Evolutionary conservation across 192 early-diverging fungal genomes (phyloP).

Genomic region (Coemansia guatemalensis): DNA sequence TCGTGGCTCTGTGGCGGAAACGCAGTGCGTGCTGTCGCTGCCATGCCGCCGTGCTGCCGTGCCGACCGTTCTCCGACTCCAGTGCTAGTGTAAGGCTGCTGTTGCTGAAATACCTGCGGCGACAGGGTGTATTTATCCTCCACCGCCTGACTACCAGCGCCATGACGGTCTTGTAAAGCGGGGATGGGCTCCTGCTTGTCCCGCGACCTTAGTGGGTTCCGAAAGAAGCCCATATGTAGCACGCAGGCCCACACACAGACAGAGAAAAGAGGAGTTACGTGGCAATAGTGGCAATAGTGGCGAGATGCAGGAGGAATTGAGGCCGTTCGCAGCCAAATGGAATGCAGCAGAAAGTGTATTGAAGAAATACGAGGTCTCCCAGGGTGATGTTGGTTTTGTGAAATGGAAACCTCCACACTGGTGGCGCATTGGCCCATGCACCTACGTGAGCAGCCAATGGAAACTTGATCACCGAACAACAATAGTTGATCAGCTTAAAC

Average conservation of each 20-base stretch:
- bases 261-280: neutral
- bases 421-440: neutral
- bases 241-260: neutral
- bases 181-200: constrained; percentile 17
- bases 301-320: neutral
- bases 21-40: constrained; percentile 16
- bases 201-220: constrained; percentile 30
- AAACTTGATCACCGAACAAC: neutral
- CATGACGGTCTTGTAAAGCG: constrained; percentile 20
- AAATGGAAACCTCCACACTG: too few species aligned
- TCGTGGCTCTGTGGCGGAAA: constrained; percentile 35
- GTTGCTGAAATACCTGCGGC: constrained; percentile 12
- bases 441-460: neutral
- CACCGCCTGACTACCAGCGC: constrained; percentile 34
- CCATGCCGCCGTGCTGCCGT: constrained; percentile 16
- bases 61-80: neutral
- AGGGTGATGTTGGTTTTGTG: neutral
- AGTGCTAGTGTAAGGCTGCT: neutral
- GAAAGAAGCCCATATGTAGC: constrained; percentile 35
- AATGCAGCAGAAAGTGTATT: neutral
- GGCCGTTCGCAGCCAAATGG: neutral
- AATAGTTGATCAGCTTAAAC: neutral
- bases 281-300: neutral
- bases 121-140: constrained; percentile 2
- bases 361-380: neutral